Evolutionary conservation across 106 monocot species (phyloP).

Genomic region (Dioscorea dumetorum): DNA sequence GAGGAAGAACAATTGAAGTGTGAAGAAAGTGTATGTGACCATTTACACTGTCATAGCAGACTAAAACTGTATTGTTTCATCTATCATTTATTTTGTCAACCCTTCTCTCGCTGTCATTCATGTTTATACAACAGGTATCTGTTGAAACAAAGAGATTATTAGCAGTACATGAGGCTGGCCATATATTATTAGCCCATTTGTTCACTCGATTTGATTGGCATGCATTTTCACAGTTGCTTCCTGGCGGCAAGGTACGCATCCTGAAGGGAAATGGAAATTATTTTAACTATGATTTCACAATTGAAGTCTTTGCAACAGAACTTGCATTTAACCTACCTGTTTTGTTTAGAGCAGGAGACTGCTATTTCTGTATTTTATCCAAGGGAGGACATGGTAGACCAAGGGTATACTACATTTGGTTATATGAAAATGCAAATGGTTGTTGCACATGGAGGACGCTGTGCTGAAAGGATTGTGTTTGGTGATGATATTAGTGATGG

Average conservation of each 20-base stretch:
- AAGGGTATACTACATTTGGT: conserved; percentile 89
- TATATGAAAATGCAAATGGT: conserved; percentile 98
- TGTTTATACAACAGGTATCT: conserved; percentile 45
- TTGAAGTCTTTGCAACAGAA: conserved; percentile 1
- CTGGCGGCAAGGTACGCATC: conserved; percentile 79
- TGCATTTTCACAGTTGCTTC: conserved; percentile 94
- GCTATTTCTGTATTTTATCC: conserved; percentile 85
- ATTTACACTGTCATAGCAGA: neutral
- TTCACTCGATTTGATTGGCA: conserved; percentile 90
- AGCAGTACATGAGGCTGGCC: conserved; percentile 92
- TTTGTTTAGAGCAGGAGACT: conserved; percentile 50
- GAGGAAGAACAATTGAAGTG: conserved; percentile 91
- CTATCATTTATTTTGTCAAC: neutral
- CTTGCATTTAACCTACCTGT: neutral
- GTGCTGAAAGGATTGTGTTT: conserved; percentile 76
- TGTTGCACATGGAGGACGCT: conserved; percentile 87
- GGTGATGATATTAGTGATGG: conserved; percentile 81
- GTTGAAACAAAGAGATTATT: conserved; percentile 58
- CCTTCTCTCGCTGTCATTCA: neutral
- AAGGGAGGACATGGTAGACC: conserved; percentile 79
- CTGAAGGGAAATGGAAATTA: neutral
- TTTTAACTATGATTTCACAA: neutral
- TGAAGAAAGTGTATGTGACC: conserved; percentile 57
- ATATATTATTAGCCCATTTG: conserved; percentile 76
- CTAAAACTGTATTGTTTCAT: neutral